Base-by-base conservation (phyloP, 768 basidiomycete genomes). In the Boletellus ananiceps region DNA sequence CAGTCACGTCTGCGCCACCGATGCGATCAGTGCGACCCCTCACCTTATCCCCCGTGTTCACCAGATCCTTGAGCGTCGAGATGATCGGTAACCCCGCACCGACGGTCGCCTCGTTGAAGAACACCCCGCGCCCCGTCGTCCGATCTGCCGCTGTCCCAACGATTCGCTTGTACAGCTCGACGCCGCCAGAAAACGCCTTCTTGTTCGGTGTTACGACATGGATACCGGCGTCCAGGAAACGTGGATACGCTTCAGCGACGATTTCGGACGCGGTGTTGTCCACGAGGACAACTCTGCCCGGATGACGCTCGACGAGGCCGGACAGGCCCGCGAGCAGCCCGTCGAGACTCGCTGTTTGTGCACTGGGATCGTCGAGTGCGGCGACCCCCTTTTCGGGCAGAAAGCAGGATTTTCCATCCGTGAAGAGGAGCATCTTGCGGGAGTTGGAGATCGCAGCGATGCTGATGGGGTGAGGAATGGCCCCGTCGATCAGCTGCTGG, bases 201-300 rank as follows among this genome's bases (percentile, higher is more conserved):
- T 99, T 99, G 77, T 98, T 99, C 14, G 96, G 95, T 1, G 96
- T 99, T 40, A 95, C 82, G 58, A 99, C 82, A 62, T 84, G 80
- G 51, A 98, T 79, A 3, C 94, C 93, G 4, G 78, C 78, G 43
- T 73, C 71, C 38, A 98, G 71, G 71, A 93, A 87, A 33, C 71
- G 69, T 0, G 96, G 92, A 68, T 98, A 99, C 46, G 85, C 60
- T 19, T 73, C 72, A 2, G 95, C 94, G 16, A 98, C 80, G 13
- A 73, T 75, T 34, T 91, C 86, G 31, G 88, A 86, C 1, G 93
- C 88, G 0, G 96, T 97, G 66, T 93, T 95, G 69, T 99, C 96
- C 50, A 99, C 86, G 27, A 88, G 58, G 38, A 96, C 75, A 3
- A 83, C 84, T 37, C 80, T 76, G 67, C 57, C 75, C 1, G 59